Conservation (phyloP, 768 basidiomycete species). For the Suillus weaverae region DNA sequence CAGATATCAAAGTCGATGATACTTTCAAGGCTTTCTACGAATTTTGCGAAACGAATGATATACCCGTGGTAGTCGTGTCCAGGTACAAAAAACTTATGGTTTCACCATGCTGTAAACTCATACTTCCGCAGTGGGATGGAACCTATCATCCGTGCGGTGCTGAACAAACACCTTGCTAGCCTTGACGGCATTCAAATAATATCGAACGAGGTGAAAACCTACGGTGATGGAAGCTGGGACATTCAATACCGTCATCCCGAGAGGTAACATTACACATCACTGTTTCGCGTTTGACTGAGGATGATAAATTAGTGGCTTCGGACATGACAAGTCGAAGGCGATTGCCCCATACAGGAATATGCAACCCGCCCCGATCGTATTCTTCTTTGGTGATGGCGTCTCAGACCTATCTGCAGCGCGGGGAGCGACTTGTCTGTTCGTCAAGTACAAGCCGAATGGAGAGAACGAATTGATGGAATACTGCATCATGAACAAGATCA, state of each 20-base stretch:
- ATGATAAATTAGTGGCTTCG: conserved; percentile 59
- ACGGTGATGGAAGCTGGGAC: conserved; percentile 69
- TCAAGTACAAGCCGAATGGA: conserved; percentile 74
- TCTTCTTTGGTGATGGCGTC: conserved; percentile 98
- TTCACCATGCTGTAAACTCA: conserved; percentile 2
- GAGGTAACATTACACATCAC: conserved; percentile 47
- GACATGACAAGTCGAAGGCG: conserved; percentile 95
- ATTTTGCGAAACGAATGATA: conserved; percentile 77
- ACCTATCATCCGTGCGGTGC: conserved; percentile 87
- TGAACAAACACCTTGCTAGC: conserved; percentile 74
- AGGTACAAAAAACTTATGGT: conserved; percentile 48
- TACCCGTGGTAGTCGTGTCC: conserved; percentile 93
- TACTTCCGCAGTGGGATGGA: conserved; percentile 74
- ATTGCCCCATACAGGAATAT: conserved; percentile 88
- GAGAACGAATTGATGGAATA: conserved; percentile 88
- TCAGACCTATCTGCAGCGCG: conserved; percentile 92
- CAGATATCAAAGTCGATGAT: conserved; percentile 83
- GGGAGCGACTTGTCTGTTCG: conserved; percentile 94
- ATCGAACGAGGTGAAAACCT: conserved; percentile 81
- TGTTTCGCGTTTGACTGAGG: not conserved
- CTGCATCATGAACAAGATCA: conserved; percentile 77
- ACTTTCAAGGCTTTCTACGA: conserved; percentile 88
- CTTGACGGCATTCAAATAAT: conserved; percentile 84
- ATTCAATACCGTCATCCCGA: conserved; percentile 89
- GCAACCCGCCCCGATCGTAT: conserved; percentile 69